These are phyloP conservation scores for Quercus tomentella DNA, from an alignment of 331 rosid species.

Conservation along the genomic window DNA sequence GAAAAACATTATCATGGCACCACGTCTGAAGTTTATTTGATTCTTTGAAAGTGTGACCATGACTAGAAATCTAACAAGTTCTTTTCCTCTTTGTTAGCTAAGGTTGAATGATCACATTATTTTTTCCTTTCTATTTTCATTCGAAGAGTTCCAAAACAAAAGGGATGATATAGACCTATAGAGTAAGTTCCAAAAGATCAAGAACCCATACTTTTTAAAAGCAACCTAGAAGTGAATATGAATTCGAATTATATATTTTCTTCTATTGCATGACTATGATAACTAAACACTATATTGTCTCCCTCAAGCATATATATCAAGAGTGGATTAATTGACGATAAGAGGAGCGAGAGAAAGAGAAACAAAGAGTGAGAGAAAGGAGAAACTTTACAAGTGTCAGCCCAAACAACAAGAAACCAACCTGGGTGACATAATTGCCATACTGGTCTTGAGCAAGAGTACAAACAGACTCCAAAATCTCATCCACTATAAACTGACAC, in stretches of 20 bases:
- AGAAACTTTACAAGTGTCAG: neutral
- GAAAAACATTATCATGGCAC: too few species aligned
- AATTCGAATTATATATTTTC: neutral
- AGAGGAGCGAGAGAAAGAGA: neutral
- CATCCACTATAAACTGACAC: constrained; percentile 69
- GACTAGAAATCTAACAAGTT: neutral
- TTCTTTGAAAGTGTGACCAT: neutral
- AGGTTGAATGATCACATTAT: neutral
- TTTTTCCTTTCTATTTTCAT: neutral
- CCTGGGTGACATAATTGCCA: constrained; percentile 48
- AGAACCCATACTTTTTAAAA: neutral
- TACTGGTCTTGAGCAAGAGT: constrained; percentile 33
- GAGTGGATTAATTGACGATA: neutral
- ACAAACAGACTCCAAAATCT: constrained; percentile 67
- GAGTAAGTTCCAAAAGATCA: neutral
- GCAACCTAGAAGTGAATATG: neutral
- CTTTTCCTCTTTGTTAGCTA: neutral
- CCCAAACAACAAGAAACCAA: constrained; percentile 4
- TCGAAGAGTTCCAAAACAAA: neutral
- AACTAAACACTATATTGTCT: neutral
- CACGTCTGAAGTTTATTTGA: neutral
- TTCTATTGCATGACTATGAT: neutral
- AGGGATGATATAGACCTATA: neutral
- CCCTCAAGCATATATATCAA: neutral
- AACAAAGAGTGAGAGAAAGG: neutral